Evolutionary conservation across 495 filamentous ascomycete species (phyloP), one percentile per base, ranked within the genome.

Genomic region (Penicillium odoratum): DNA sequence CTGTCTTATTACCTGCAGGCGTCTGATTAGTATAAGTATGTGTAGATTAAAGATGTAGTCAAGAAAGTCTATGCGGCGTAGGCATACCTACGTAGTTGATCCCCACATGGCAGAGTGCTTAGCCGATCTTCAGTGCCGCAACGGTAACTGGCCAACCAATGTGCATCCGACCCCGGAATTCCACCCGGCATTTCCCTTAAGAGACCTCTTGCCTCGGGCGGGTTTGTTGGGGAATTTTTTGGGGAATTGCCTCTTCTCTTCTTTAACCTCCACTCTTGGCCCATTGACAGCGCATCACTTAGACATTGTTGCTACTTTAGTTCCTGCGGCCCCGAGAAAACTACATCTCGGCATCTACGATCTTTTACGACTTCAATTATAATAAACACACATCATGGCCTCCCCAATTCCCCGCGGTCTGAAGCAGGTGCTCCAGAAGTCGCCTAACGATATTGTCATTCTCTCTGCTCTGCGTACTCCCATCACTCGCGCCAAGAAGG

Each of bases 401-500:
- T 78, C 75, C 61, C 80, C 82, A 68, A 73, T 84, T 46, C 81
- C 81, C 43, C 81, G 81, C 59, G 89, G 91, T 62, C 73, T 92
- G 58, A 83, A 83, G 57, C 83, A 90, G 65, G 86, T 97, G 64
- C 86, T 97, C 40, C 76, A 85, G 67, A 96, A 92, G 69, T 78
- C 85, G 4, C 89, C 91, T 16, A 81, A 84, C 26, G 92, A 97
- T 70, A 83, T 92, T 46, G 90, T 97, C 69, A 89, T 97, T 69
- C 86, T 95, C 59, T 93, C 92, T 31, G 86, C 91, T 7, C 82
- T 96, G 54, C 91, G 92, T 45, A 97, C 92, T 16, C 88, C 92
- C 36, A 84, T 96, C 60, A 88, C 86, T 48, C 89, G 91, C 57
- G 88, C 89, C 54, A 84, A 87, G 73, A 90, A 90, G 70, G 93